Conservation (phyloP, 768 basidiomycete species). For the Termitomyces sp. region DNA sequence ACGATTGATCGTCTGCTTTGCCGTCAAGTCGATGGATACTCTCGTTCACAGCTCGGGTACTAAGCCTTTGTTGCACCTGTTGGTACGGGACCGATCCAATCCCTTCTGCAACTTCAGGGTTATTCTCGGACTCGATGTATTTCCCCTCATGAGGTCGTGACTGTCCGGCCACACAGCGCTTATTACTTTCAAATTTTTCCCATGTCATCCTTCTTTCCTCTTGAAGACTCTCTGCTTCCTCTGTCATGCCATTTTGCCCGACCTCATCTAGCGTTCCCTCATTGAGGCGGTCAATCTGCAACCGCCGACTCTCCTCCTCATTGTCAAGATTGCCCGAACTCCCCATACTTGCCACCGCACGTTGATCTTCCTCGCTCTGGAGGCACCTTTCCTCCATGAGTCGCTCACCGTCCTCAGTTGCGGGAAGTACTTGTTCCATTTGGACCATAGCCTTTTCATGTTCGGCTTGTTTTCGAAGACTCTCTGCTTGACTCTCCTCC, state of each 20-base stretch:
- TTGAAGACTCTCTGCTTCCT: neutral
- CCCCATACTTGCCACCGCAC: neutral
- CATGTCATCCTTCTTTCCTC: neutral
- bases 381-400: neutral
- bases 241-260: neutral
- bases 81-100: neutral
- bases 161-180: neutral
- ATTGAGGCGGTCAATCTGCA: neutral
- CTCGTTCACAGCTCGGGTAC: neutral
- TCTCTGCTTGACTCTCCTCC: slow-evolving; percentile 17
- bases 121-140: neutral
- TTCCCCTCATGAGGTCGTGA: neutral
- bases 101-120: neutral
- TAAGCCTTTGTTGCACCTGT: neutral
- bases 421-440: slow-evolving; percentile 14
- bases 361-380: neutral
- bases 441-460: slow-evolving; percentile 16
- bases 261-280: neutral
- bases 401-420: slow-evolving; percentile 10
- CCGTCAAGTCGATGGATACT: neutral
- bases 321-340: neutral
- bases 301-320: neutral
- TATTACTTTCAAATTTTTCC: neutral
- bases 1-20: neutral
- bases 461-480: slow-evolving; percentile 16